Percentiles rank a stretch among this genome's conserved stretches.
Evolutionary conservation across 257 asterid genomes (phyloP).

Genomic region (Forsythia suspensa): DNA sequence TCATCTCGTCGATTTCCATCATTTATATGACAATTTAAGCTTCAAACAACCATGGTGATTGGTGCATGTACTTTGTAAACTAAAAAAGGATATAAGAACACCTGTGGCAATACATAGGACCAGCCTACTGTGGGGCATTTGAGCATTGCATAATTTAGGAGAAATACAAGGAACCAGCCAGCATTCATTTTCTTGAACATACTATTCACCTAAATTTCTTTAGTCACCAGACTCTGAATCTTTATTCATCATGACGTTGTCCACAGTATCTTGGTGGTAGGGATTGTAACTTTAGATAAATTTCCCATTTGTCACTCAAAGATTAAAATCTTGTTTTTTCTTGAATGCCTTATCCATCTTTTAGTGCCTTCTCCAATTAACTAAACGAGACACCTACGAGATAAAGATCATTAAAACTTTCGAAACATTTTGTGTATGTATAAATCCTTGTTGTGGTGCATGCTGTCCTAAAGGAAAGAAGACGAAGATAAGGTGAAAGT

Average conservation of each 20-base stretch:
- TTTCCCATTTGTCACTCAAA: too few relatives aligned
- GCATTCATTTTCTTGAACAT: neutral
- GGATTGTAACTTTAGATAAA: neutral
- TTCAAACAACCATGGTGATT: neutral
- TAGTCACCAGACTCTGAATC: neutral
- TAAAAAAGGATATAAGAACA: neutral
- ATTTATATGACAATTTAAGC: neutral
- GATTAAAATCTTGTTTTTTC: too few relatives aligned
- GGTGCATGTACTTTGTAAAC: neutral
- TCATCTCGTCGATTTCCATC: neutral
- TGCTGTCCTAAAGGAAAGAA: neutral
- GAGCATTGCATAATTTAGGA: neutral
- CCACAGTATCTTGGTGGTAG: neutral
- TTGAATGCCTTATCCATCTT: too few relatives aligned
- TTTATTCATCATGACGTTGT: neutral
- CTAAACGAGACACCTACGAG: too few relatives aligned
- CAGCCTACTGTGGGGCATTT: constrained; percentile 17
- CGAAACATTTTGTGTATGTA: too few relatives aligned
- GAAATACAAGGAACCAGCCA: constrained; percentile 8
- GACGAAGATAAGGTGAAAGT: neutral
- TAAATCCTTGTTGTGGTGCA: too few relatives aligned
- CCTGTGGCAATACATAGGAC: neutral
- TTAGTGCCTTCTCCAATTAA: neutral
- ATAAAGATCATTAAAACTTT: too few relatives aligned
- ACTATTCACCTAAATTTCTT: neutral